These are phyloP conservation scores for Canavalia gladiata DNA, from an alignment of 306 rosid genomes.

Conservation along the genomic window DNA sequence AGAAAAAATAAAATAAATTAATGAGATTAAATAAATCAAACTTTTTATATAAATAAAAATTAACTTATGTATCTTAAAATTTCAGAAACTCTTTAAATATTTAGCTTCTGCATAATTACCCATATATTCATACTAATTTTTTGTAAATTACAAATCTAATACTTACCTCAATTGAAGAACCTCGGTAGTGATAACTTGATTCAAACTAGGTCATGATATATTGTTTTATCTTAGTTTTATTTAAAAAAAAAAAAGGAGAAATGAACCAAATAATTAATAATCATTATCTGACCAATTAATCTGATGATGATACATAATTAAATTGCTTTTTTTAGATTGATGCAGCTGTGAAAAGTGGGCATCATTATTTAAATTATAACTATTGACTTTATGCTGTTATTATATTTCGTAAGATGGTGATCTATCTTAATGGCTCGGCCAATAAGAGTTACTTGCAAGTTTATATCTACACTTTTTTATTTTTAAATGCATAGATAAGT, in stretches of 20 bases:
- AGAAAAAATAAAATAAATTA: neutral
- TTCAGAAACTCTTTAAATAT: neutral
- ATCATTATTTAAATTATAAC: slow-evolving; percentile 49
- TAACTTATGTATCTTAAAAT: too few relatives aligned
- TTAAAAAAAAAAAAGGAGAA: slow-evolving; percentile 25
- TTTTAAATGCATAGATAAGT: slow-evolving; percentile 3
- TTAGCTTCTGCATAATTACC: neutral
- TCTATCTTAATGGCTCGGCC: slow-evolving; percentile 33
- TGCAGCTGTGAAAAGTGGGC: slow-evolving; percentile 47
- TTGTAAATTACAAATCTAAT: neutral
- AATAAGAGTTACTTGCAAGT: slow-evolving; percentile 11
- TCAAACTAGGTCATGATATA: neutral
- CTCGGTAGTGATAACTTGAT: neutral
- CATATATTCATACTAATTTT: neutral
- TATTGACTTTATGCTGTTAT: slow-evolving; percentile 30
- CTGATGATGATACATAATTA: slow-evolving; percentile 49
- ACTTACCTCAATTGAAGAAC: neutral
- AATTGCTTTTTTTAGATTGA: slow-evolving; percentile 38
- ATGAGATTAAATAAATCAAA: neutral
- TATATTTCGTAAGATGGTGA: slow-evolving; percentile 32
- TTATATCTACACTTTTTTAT: neutral
- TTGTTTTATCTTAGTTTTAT: slow-evolving; percentile 5
- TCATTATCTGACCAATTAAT: slow-evolving; percentile 52
- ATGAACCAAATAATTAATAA: slow-evolving; percentile 49
- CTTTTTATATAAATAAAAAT: too few relatives aligned